Evolutionary conservation across 805 yeast genomes (phyloP).

Genomic region (Peterozyma xylosa): DNA sequence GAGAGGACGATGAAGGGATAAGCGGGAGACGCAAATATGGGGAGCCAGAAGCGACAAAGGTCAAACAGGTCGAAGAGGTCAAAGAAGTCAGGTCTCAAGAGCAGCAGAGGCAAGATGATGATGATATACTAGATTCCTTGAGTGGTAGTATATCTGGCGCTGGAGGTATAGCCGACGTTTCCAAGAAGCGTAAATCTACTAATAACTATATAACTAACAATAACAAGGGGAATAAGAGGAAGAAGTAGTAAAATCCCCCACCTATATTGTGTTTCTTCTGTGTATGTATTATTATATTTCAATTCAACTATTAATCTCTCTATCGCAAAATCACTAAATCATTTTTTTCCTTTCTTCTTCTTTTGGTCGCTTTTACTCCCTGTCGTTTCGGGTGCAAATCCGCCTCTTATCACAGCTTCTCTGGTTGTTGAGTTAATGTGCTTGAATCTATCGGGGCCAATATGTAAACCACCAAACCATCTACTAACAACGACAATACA

Average conservation of each 20-base stretch:
- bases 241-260: background rate
- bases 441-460: conserved; percentile 92
- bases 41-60: conserved; percentile 21
- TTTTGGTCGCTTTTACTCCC: conserved; percentile 14
- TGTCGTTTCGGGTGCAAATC: conserved; percentile 26
- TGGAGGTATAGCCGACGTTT: background rate
- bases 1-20: conserved; percentile 5
- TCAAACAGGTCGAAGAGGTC: conserved; percentile 10
- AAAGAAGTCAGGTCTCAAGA: background rate
- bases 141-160: conserved; percentile 4
- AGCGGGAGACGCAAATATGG: conserved; percentile 7
- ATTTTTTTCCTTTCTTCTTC: conserved; percentile 22
- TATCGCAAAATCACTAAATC: background rate
- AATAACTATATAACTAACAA: background rate
- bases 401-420: conserved; percentile 69
- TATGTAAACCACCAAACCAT: conserved; percentile 88
- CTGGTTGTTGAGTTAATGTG: conserved; percentile 88
- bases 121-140: conserved; percentile 5
- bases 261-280: background rate
- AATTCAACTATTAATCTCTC: background rate
- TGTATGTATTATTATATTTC: background rate
- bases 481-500: conserved; percentile 81
- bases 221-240: conserved; percentile 2
- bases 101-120: conserved; percentile 6
- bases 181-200: background rate